Conservation (phyloP, 2,329 filamentous ascomycete species). For the Colletotrichum destructivum region DNA sequence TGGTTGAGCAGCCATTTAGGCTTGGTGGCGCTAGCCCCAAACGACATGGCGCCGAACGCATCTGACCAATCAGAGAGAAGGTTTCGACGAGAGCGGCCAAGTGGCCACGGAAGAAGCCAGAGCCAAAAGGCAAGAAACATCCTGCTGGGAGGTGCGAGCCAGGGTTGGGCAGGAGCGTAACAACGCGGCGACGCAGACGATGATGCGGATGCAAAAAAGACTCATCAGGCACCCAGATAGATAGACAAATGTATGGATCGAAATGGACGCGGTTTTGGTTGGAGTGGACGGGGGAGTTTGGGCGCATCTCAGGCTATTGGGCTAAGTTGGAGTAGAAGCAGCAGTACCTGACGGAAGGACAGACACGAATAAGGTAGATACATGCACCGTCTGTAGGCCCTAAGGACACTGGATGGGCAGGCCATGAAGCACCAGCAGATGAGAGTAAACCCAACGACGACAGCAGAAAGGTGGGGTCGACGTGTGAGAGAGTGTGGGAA, state of each 20-base stretch:
- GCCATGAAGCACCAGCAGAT: not conserved
- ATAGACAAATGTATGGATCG: slow-evolving; percentile 28
- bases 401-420: not conserved
- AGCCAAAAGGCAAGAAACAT: slow-evolving; percentile 19
- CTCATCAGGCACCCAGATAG: slow-evolving; percentile 18
- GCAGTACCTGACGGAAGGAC: slow-evolving; percentile 30
- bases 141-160: not conserved
- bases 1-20: slow-evolving; percentile 30
- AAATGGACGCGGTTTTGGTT: slow-evolving; percentile 18
- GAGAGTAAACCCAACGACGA: slow-evolving; percentile 2
- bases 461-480: slow-evolving; percentile 4
- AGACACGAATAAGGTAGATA: slow-evolving; percentile 2
- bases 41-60: not conserved
- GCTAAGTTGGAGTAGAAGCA: slow-evolving; percentile 27
- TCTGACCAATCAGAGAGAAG: slow-evolving; percentile 12
- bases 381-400: not conserved
- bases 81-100: slow-evolving; percentile 25
- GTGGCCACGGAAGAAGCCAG: slow-evolving; percentile 33
- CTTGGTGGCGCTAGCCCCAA: slow-evolving; percentile 16
- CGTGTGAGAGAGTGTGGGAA: not conserved
- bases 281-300: slow-evolving; percentile 12
- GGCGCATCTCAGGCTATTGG: slow-evolving; percentile 24
- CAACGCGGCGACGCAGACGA: not conserved
- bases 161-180: slow-evolving; percentile 14
- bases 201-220: slow-evolving; percentile 16